These are phyloP conservation scores for Dryadomyces quercus-mongolicae DNA, from an alignment of 2,329 filamentous ascomycete species.

Conservation along the genomic window DNA sequence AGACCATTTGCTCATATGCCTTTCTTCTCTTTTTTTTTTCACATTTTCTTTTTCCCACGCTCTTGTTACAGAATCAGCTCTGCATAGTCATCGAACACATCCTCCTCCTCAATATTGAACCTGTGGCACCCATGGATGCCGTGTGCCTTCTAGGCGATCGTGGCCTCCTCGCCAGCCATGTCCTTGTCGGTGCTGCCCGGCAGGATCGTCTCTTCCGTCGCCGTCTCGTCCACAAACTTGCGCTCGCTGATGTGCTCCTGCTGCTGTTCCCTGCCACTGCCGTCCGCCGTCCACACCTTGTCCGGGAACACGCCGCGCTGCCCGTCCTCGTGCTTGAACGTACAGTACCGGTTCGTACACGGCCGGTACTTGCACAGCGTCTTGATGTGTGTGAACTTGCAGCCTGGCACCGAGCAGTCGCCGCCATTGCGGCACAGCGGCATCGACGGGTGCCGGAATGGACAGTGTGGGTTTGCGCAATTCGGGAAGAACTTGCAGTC, in stretches of 20 bases:
- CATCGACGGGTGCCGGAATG: constrained; percentile 80
- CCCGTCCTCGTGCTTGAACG: constrained; percentile 83
- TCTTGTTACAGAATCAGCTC: not conserved
- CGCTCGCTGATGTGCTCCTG: constrained; percentile 70
- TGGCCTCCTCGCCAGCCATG: constrained; percentile 27
- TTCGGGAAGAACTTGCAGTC: constrained; percentile 89
- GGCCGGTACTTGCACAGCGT: constrained; percentile 84
- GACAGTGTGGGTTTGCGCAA: constrained; percentile 76
- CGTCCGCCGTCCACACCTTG: constrained; percentile 76
- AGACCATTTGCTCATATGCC: not conserved
- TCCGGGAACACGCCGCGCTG: constrained; percentile 77
- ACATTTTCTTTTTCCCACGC: too few relatives aligned
- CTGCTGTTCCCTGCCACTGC: not conserved
- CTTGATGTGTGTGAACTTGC: constrained; percentile 81
- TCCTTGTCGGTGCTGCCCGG: constrained; percentile 33
- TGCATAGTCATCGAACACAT: not conserved
- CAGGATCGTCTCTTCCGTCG: constrained; percentile 60
- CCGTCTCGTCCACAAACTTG: constrained; percentile 67
- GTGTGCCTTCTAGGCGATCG: constrained; percentile 5
- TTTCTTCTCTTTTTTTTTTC: not conserved
- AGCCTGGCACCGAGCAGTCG: constrained; percentile 68
- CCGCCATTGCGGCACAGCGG: constrained; percentile 84
- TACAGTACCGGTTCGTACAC: constrained; percentile 78
- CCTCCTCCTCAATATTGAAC: not conserved
- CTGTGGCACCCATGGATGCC: not conserved